phyloP scores from a whole-genome alignment of 1,284 basidiomycete species.

The Cronartium ribicola region DNA sequence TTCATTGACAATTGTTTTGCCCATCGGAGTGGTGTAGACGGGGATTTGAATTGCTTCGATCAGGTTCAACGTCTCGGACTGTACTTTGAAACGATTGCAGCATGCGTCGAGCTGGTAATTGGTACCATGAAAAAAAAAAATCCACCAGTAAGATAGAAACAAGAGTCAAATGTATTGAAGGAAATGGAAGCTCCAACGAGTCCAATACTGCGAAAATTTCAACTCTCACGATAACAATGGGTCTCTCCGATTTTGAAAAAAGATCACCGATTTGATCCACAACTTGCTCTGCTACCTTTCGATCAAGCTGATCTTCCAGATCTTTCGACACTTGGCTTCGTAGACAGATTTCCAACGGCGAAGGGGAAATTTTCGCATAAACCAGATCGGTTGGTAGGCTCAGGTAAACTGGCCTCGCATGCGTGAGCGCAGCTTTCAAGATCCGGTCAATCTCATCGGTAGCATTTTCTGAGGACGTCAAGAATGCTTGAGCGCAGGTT shows the following conservation, averaged over 20 bases:
- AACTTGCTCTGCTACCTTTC: not conserved
- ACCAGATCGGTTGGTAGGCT: slow-evolving; percentile 81
- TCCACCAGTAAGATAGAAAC: not conserved
- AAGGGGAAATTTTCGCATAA: slow-evolving; percentile 63
- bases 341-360: slow-evolving; percentile 61
- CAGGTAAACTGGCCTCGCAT: slow-evolving; percentile 82
- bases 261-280: not conserved
- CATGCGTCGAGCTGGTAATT: not conserved
- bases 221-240: not conserved
- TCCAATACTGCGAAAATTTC: not conserved
- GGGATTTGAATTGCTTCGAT: slow-evolving; percentile 42
- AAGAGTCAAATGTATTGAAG: slow-evolving; percentile 52
- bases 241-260: not conserved
- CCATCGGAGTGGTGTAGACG: slow-evolving; percentile 69
- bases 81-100: slow-evolving; percentile 29
- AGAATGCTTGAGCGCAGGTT: slow-evolving; percentile 64
- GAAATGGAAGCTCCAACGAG: not conserved
- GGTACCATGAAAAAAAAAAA: not conserved
- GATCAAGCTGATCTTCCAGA: slow-evolving; percentile 64
- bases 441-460: slow-evolving; percentile 70
- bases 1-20: slow-evolving; percentile 76
- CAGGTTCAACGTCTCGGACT: slow-evolving; percentile 8
- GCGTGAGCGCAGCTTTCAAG: slow-evolving; percentile 65
- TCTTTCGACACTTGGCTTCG: slow-evolving; percentile 61
- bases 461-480: slow-evolving; percentile 51